Conservation (phyloP, 371 early-diverging fungal species). For the Apophysomyces elegans region DNA sequence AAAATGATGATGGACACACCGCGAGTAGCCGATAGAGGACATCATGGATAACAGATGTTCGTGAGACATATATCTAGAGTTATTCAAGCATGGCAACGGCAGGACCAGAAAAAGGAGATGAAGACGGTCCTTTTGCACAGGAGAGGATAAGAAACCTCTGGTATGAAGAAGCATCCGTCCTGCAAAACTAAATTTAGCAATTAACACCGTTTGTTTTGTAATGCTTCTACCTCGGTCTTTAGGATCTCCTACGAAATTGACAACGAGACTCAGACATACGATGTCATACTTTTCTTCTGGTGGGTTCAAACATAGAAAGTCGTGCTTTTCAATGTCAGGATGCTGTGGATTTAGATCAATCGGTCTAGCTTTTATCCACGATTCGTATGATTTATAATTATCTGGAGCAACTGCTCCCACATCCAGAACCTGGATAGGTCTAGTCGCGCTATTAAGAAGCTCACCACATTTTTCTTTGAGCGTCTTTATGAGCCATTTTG, state of each 20-base stretch:
- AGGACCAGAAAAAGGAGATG: conserved; percentile 81
- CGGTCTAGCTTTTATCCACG: conserved; percentile 72
- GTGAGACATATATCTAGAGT: conserved; percentile 86
- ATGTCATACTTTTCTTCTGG: conserved; percentile 64
- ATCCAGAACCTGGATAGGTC: conserved; percentile 70
- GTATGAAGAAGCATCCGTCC: conserved; percentile 56
- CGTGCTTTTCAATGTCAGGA: conserved; percentile 70
- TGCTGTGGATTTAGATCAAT: conserved; percentile 91
- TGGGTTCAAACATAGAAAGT: conserved; percentile 75
- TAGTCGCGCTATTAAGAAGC: conserved; percentile 15
- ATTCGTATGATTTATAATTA: conserved; percentile 70
- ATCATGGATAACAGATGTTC: conserved; percentile 68
- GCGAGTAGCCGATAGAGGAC: conserved; percentile 61
- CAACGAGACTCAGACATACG: conserved; percentile 84
- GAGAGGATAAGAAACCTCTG: conserved; percentile 40
- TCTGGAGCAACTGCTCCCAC: conserved; percentile 85
- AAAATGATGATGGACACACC: conserved; percentile 64
- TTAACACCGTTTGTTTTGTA: neutral
- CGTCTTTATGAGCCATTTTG: conserved; percentile 77
- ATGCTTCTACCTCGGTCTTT: conserved; percentile 63
- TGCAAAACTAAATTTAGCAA: conserved; percentile 7
- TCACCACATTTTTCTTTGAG: conserved; percentile 32
- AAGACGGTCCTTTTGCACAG: conserved; percentile 18
- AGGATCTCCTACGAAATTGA: conserved; percentile 90
- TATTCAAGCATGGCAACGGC: conserved; percentile 82